A percentile compares a stretch with the other conserved stretches of the same genome.
phyloP scores from a whole-genome alignment of 2,329 filamentous ascomycete species.

The Xylaria multiplex region DNA sequence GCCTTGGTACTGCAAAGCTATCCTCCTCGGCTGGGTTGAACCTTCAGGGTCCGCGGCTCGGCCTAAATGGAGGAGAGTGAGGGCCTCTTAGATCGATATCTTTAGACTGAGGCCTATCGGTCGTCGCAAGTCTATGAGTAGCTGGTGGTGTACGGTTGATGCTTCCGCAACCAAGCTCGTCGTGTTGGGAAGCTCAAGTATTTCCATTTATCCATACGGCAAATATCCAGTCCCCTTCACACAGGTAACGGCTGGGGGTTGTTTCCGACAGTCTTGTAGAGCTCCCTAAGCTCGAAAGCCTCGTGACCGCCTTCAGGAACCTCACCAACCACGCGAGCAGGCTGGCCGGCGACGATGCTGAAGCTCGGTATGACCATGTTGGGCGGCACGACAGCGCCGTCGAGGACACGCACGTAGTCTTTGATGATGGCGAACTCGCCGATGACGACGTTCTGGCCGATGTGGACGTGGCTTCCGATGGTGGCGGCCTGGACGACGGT shows the following conservation, averaged over 20 bases:
- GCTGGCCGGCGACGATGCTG: slow-evolving; percentile 86
- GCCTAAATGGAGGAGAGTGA: not conserved
- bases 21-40: not conserved
- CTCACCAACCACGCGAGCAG: slow-evolving; percentile 83
- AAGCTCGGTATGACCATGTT: slow-evolving; percentile 95
- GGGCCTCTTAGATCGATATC: not conserved
- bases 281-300: slow-evolving; percentile 70
- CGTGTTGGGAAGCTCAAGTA: not conserved
- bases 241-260: slow-evolving; percentile 55
- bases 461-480: slow-evolving; percentile 86
- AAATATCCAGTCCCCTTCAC: slow-evolving; percentile 42
- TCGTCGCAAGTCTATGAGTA: not conserved
- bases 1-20: not conserved
- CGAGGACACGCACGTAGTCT: slow-evolving; percentile 88
- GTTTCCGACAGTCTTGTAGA: slow-evolving; percentile 73
- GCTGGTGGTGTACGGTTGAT: not conserved
- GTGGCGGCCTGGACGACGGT: slow-evolving; percentile 84
- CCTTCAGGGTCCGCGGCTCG: not conserved
- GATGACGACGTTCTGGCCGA: slow-evolving; percentile 80
- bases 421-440: slow-evolving; percentile 92
- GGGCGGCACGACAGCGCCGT: slow-evolving; percentile 82
- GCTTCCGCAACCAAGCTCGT: not conserved
- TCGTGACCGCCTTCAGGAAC: slow-evolving; percentile 76
- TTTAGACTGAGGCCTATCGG: not conserved
- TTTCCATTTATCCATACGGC: not conserved